Evolutionary conservation across 2,329 filamentous ascomycete genomes (phyloP).

Genomic region (Chaetomiaceae sp.): DNA sequence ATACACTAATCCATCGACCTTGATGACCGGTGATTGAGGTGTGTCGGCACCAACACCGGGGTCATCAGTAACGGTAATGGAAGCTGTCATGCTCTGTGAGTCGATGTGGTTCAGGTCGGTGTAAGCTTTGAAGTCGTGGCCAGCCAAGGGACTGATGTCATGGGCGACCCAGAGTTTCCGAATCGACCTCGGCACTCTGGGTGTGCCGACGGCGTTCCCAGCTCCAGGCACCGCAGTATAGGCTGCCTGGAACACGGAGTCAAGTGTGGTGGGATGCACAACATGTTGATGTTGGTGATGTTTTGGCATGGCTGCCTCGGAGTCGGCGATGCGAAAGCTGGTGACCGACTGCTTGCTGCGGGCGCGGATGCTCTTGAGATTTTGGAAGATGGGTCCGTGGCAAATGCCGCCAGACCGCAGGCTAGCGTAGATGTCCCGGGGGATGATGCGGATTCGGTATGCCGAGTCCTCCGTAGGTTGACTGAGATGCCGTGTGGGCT

Average conservation of each 20-base stretch:
- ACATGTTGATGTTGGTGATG: slow-evolving; percentile 19
- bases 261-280: slow-evolving; percentile 23
- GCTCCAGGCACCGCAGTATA: slow-evolving; percentile 19
- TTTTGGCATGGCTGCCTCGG: slow-evolving; percentile 18
- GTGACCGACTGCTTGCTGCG: slow-evolving; percentile 17
- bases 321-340: slow-evolving; percentile 20
- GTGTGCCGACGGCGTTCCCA: slow-evolving; percentile 14
- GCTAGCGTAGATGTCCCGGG: slow-evolving; percentile 19
- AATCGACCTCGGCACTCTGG: slow-evolving; percentile 34
- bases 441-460: slow-evolving; percentile 18
- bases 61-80: slow-evolving; percentile 14
- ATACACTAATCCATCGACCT: slow-evolving; percentile 17
- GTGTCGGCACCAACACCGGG: not conserved
- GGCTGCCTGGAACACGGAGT: slow-evolving; percentile 22
- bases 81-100: slow-evolving; percentile 16
- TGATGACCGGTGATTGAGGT: slow-evolving; percentile 10
- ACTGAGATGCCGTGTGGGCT: not conserved
- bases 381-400: slow-evolving; percentile 24
- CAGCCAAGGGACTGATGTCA: slow-evolving; percentile 23
- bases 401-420: slow-evolving; percentile 17
- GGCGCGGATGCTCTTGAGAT: slow-evolving; percentile 20
- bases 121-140: slow-evolving; percentile 20
- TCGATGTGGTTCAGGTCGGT: slow-evolving; percentile 14
- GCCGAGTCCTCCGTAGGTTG: slow-evolving; percentile 10
- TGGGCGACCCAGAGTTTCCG: slow-evolving; percentile 35